Evolutionary conservation across 2,329 filamentous ascomycete genomes (phyloP).

Genomic region (Aspergillus arachidicola): DNA sequence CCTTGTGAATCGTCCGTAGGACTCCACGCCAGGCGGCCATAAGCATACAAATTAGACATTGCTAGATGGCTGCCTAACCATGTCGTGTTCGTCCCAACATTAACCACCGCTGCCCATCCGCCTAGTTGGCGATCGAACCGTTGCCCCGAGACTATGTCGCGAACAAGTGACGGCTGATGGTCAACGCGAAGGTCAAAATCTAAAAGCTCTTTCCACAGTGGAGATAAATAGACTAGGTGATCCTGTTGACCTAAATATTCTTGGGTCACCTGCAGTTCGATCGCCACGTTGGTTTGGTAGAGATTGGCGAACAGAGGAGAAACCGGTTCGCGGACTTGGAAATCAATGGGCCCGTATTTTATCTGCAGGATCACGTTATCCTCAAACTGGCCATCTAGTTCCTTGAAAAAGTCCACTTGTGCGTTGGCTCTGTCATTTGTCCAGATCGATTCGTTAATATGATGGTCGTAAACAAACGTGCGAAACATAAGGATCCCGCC

Average conservation of each 20-base stretch:
- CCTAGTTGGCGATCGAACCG: slow-evolving; percentile 60
- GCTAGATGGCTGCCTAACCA: slow-evolving; percentile 72
- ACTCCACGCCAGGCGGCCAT: slow-evolving; percentile 68
- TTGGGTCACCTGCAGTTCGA: slow-evolving; percentile 69
- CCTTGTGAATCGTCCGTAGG: slow-evolving; percentile 52
- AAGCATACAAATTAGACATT: slow-evolving; percentile 73
- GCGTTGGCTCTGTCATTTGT: slow-evolving; percentile 70
- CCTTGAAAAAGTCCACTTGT: slow-evolving; percentile 67
- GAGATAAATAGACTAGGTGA: slow-evolving; percentile 68
- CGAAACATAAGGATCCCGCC: slow-evolving; percentile 70
- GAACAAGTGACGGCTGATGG: slow-evolving; percentile 56
- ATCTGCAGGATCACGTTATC: slow-evolving; percentile 73
- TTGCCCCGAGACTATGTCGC: slow-evolving; percentile 63
- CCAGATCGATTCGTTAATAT: slow-evolving; percentile 62
- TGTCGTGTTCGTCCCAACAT: slow-evolving; percentile 66
- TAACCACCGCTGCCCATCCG: slow-evolving; percentile 68
- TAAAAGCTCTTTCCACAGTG: slow-evolving; percentile 69
- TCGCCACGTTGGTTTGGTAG: slow-evolving; percentile 52
- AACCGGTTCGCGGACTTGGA: slow-evolving; percentile 69
- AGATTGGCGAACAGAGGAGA: slow-evolving; percentile 65
- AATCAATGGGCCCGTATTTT: slow-evolving; percentile 75
- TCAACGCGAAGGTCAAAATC: slow-evolving; percentile 69
- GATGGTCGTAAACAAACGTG: slow-evolving; percentile 69
- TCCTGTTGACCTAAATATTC: slow-evolving; percentile 73
- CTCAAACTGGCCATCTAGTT: slow-evolving; percentile 66